Percentiles rank a stretch among this genome's conserved stretches.
Evolutionary conservation across 2,329 filamentous ascomycete species (phyloP).

Genomic region (Fusarium pseudonygamai): DNA sequence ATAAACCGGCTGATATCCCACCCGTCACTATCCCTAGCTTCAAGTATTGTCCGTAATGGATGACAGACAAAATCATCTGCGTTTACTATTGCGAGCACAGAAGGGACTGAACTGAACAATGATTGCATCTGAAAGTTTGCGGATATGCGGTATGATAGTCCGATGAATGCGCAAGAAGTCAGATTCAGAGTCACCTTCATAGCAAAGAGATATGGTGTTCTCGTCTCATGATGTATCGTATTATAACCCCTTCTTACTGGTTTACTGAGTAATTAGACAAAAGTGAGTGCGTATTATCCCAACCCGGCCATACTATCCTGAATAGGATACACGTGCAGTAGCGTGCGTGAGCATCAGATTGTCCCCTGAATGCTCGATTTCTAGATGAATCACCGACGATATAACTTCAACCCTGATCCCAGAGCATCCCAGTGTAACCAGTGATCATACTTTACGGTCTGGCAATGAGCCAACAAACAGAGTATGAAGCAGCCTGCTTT

Average conservation of each 20-base stretch:
- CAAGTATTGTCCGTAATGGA: not conserved
- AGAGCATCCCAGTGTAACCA: constrained; percentile 6
- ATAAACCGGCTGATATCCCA: not conserved
- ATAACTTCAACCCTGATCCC: not conserved
- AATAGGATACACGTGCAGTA: not conserved
- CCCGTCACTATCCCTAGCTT: not conserved
- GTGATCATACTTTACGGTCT: not conserved
- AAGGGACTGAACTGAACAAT: too few species aligned
- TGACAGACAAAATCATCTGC: not conserved
- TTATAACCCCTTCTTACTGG: not conserved
- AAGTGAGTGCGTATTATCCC: not conserved
- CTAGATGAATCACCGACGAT: not conserved
- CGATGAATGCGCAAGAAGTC: not conserved
- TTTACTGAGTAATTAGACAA: not conserved
- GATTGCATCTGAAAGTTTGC: too few species aligned
- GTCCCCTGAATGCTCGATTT: not conserved
- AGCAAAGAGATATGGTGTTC: not conserved
- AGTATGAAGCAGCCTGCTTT: not conserved
- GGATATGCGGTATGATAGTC: not conserved
- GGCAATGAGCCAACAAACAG: not conserved
- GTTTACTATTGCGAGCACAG: not conserved
- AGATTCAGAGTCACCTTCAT: not conserved
- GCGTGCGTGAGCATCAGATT: not conserved
- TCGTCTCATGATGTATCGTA: not conserved
- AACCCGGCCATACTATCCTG: not conserved